Evolutionary conservation across 441 rosid genomes (phyloP).

Genomic region (Arabidopsis lyrata): DNA sequence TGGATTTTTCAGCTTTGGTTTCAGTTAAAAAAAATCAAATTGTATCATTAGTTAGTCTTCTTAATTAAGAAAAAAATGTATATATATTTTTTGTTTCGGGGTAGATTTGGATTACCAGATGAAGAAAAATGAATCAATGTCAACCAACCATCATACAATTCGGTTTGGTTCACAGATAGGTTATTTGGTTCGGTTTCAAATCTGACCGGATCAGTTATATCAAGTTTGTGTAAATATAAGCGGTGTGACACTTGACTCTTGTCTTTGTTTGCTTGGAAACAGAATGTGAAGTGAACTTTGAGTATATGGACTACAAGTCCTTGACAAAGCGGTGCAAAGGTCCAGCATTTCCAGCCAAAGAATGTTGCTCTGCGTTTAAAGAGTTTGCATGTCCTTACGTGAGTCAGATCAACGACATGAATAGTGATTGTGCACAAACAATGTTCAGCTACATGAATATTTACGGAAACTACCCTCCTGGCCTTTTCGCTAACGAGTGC

Average conservation of each 20-base stretch:
- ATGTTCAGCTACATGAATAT: constrained; percentile 92
- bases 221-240: background rate
- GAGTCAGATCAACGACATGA: constrained; percentile 62
- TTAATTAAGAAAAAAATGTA: no score
- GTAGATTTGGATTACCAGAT: no score
- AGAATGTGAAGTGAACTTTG: constrained; percentile 55
- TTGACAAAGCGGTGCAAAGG: constrained; percentile 75
- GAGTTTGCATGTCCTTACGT: constrained; percentile 83
- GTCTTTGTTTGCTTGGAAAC: background rate
- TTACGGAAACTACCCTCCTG: constrained; percentile 80
- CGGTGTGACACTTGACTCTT: constrained; percentile 9
- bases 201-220: background rate
- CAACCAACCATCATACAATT: no score
- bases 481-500: constrained; percentile 81
- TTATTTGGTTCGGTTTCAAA: no score
- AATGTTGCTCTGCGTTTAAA: constrained; percentile 72
- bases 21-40: no score
- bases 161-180: no score
- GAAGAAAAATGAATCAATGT: no score
- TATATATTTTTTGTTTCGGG: no score
- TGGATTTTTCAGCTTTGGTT: no score
- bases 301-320: constrained; percentile 47
- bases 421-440: constrained; percentile 68
- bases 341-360: constrained; percentile 57
- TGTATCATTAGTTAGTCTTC: no score